Conservation (phyloP, 768 basidiomycete species). For the Dendrothele bispora region DNA sequence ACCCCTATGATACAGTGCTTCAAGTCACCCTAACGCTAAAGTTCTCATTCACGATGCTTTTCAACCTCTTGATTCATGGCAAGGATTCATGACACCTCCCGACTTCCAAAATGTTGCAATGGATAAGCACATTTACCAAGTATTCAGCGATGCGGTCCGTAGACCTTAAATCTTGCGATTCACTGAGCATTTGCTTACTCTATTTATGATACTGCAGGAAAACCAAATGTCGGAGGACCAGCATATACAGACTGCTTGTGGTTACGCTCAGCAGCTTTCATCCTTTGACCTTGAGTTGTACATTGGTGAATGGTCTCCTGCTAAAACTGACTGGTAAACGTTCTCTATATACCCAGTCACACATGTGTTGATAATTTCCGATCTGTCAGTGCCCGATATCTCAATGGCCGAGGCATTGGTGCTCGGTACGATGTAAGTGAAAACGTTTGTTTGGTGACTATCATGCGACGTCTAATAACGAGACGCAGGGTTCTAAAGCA, state of each 20-base stretch:
- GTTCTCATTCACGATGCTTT: conserved; percentile 79
- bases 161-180: conserved; percentile 29
- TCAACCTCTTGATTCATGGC: conserved; percentile 71
- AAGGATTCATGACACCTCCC: conserved; percentile 53
- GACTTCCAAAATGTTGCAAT: conserved; percentile 65
- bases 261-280: conserved; percentile 40
- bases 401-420: conserved; percentile 80
- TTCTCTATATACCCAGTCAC: too few relatives aligned
- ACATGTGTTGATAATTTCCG: too few relatives aligned
- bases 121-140: conserved; percentile 79
- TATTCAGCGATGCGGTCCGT: conserved; percentile 61
- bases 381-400: conserved; percentile 70
- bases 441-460: too few relatives aligned
- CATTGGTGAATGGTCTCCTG: conserved; percentile 87
- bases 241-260: conserved; percentile 65
- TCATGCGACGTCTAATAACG: neutral
- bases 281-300: conserved; percentile 71
- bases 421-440: conserved; percentile 54
- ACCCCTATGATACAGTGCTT: too few relatives aligned
- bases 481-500: conserved; percentile 47
- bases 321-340: conserved; percentile 77
- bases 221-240: conserved; percentile 45
- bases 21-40: conserved; percentile 58
- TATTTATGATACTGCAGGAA: conserved; percentile 30
- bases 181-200: neutral